phyloP scores from a whole-genome alignment of 2,329 filamentous ascomycete genomes.

The Aspergillus brasiliensis region DNA sequence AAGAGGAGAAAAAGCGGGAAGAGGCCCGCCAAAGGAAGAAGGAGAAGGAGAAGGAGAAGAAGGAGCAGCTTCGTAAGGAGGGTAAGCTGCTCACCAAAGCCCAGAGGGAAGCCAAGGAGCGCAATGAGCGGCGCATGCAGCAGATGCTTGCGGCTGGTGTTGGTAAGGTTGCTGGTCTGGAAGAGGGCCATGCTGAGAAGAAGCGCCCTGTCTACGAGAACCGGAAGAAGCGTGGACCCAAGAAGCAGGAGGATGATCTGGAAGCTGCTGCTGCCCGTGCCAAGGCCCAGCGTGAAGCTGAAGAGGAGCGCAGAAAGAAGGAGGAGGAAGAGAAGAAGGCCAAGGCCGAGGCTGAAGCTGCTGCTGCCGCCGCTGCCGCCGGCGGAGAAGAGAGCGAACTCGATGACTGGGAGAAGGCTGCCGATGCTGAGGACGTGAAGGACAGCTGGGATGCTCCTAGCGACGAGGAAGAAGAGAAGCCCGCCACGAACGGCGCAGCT shows the following conservation, averaged over 20 bases:
- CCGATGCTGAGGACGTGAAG: slow-evolving; percentile 76
- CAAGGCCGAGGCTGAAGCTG: slow-evolving; percentile 74
- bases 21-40: slow-evolving; percentile 51
- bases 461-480: slow-evolving; percentile 63
- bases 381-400: slow-evolving; percentile 57
- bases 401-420: slow-evolving; percentile 86
- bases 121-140: slow-evolving; percentile 52
- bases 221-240: slow-evolving; percentile 73
- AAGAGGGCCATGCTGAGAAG: slow-evolving; percentile 60
- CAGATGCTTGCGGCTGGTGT: slow-evolving; percentile 53
- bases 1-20: slow-evolving; percentile 51
- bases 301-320: slow-evolving; percentile 60
- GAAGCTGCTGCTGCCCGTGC: slow-evolving; percentile 52
- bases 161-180: slow-evolving; percentile 47
- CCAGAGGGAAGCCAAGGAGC: slow-evolving; percentile 50
- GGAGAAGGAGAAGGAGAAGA: slow-evolving; percentile 54
- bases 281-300: slow-evolving; percentile 49
- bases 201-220: slow-evolving; percentile 76
- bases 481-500: slow-evolving; percentile 19
- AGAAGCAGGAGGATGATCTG: slow-evolving; percentile 60
- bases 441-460: slow-evolving; percentile 84
- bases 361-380: slow-evolving; percentile 57
- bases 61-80: slow-evolving; percentile 52
- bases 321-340: slow-evolving; percentile 76
- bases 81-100: slow-evolving; percentile 54